Percentiles rank a stretch among this genome's conserved stretches.
Conservation (phyloP, 2,329 filamentous ascomycete genomes). For the Tolypocladium pustulatum region DNA sequence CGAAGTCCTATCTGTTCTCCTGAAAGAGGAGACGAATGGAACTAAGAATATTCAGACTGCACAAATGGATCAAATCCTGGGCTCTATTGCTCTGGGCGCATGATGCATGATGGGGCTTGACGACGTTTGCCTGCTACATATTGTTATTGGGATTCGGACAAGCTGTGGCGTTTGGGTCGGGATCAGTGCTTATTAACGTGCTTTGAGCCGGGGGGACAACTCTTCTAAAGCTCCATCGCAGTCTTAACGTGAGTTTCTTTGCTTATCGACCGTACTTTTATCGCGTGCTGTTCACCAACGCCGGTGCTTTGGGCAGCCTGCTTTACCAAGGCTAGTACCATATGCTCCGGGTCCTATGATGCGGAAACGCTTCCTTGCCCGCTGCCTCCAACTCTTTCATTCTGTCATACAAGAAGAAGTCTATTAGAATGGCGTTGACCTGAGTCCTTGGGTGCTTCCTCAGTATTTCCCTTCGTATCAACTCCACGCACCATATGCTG, state of each 20-base stretch:
- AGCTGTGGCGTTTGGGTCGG: slow-evolving; percentile 10
- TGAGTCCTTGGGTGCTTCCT: slow-evolving; percentile 58
- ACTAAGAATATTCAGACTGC: slow-evolving; percentile 51
- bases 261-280: no score
- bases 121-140: background rate
- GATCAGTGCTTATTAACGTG: background rate
- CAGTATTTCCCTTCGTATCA: slow-evolving; percentile 73
- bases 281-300: background rate
- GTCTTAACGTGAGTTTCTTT: background rate
- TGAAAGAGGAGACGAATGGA: slow-evolving; percentile 56
- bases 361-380: slow-evolving; percentile 50
- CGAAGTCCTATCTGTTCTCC: slow-evolving; percentile 76
- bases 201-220: background rate
- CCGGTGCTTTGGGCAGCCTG: background rate
- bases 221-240: background rate
- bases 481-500: slow-evolving; percentile 92
- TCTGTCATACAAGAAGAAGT: slow-evolving; percentile 94
- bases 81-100: slow-evolving; percentile 32
- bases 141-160: slow-evolving; percentile 5
- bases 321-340: slow-evolving; percentile 59
- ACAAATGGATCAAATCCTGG: slow-evolving; percentile 60
- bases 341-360: slow-evolving; percentile 85
- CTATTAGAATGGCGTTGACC: slow-evolving; percentile 83
- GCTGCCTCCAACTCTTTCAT: slow-evolving; percentile 73
- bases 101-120: slow-evolving; percentile 6